Evolutionary conservation across 768 basidiomycete genomes (phyloP), one percentile per base, ranked within the genome.

Genomic region (Boletus rubescentipes): DNA sequence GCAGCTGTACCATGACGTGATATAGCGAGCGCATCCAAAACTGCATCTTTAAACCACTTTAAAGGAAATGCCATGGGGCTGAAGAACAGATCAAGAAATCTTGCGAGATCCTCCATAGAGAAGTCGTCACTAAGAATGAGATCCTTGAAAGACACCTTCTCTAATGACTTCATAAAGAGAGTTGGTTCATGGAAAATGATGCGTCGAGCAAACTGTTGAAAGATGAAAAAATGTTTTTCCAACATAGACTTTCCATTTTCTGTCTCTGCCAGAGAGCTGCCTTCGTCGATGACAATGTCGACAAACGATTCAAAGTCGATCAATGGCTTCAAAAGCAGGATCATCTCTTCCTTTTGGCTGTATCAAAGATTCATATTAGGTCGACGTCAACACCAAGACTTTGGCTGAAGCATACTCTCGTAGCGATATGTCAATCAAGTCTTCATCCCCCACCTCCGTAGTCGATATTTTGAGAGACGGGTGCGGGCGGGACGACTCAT

Each of bases 61-160:
- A 70, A 39, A 30, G 66, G 60, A 42, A 61, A 53, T 5, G 3
- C 57, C 20, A 67, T 3, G 3, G 40, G 51, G 3, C 23, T 7
- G 8, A 16, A 5, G 16, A 60, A 60, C 16, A 61, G 20, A 1
- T 46, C 20, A 2, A 49, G 0, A 36, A 68, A 61, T 46, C 34
- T 54, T 26, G 20, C 3, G 9, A 58, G 11, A 39, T 73, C 69
- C 5, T 66, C 67, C 0, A 56, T 29, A 0, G 63, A 56, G 41
- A 73, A 71, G 30, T 71, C 64, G 4, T 73, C 63, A 29, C 66
- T 62, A 37, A 72, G 57, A 20, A 72, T 35, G n/a, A 73, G 46
- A 44, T 73, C 71, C 42, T 61, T 61, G 46, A 73, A 61, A 14
- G 71, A 73, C 3, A 69, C 71, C 36, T 61, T 72, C 14, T 62